Base-by-base conservation (phyloP, 2,329 filamentous ascomycete genomes). In the Fusarium buxicola region DNA sequence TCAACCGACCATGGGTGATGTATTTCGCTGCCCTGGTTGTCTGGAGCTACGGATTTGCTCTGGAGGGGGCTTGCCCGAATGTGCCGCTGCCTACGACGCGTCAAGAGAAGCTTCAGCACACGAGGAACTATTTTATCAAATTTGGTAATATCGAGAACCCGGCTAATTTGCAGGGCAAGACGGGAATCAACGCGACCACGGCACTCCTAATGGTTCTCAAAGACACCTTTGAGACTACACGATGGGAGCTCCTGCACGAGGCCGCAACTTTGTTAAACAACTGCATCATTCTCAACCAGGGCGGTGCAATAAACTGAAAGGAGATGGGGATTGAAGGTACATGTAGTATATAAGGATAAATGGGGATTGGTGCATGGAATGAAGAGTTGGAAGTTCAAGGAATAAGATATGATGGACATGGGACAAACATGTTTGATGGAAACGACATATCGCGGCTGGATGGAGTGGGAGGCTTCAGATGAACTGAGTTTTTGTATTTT, bases 1-100 rank as follows among this genome's bases (percentile, higher is more conserved):
- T 98, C 58, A 96, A 98, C 72, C 85, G 95, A 13, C 92, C 94
- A 0, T 99, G 95, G 94, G 93, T 97, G 10, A 81, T 98, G 47
- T 99, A 97, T 77, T 96, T 97, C 73, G 92, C 95, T 1, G 89
- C 89, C 1, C 83, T 99, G 12, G 92, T 97, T 18, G 91, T 98
- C 1, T 99, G 95, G 95, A 92, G 89, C 58, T 99, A 98, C 71
- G 94, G 94, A 3, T 97, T 89, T 73, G 93, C 94, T 0, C 81
- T 96, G 16, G 95, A 98, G 68, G 95, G 95, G 0, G 86, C 92
- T 0, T 86, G 91, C 55, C 79, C 83, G 7, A 77, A 76, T 5
- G 71, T 77, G 46, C 82, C 77, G 67, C 77, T 79, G 16, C 86
- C 91, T 53, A 76, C 74, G 32, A 89, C 82, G 1, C 82, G 83